A percentile compares a stretch with the other conserved stretches of the same genome.
These are phyloP conservation scores for Silene vulgaris DNA, from an alignment of 179 eudicot genomes.

Conservation along the genomic window DNA sequence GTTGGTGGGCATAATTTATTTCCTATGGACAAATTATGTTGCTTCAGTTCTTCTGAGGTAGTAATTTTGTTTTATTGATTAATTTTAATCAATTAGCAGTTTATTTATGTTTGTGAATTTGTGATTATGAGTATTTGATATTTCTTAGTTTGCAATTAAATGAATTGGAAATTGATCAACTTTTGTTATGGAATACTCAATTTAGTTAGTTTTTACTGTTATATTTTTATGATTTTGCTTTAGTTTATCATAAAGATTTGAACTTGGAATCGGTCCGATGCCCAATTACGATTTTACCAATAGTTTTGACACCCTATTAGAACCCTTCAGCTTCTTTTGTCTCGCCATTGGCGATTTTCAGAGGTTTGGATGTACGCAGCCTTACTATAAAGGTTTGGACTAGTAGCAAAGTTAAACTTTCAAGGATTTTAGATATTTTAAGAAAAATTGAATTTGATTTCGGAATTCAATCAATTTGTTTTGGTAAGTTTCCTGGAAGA, in stretches of 20 bases:
- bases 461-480: not conserved
- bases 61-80: conserved; percentile 10
- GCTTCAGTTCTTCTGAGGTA: conserved; percentile 38
- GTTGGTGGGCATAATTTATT: conserved; percentile 4
- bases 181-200: not conserved
- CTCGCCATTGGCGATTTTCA: not conserved
- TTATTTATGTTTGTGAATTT: not conserved
- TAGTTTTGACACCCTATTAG: too few species aligned
- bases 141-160: not conserved
- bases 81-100: not conserved
- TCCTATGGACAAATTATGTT: conserved; percentile 32
- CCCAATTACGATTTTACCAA: too few species aligned
- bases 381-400: not conserved
- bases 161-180: not conserved
- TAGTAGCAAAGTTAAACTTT: not conserved
- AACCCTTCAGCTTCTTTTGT: too few species aligned
- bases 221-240: not conserved
- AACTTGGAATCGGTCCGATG: too few species aligned
- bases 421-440: not conserved
- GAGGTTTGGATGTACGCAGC: not conserved
- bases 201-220: not conserved
- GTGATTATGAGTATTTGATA: not conserved
- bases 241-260: not conserved
- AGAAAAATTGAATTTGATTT: not conserved
- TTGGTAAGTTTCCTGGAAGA: not conserved